phyloP scores from a whole-genome alignment of 2,329 filamentous ascomycete genomes.

The Cercospora janseana region DNA sequence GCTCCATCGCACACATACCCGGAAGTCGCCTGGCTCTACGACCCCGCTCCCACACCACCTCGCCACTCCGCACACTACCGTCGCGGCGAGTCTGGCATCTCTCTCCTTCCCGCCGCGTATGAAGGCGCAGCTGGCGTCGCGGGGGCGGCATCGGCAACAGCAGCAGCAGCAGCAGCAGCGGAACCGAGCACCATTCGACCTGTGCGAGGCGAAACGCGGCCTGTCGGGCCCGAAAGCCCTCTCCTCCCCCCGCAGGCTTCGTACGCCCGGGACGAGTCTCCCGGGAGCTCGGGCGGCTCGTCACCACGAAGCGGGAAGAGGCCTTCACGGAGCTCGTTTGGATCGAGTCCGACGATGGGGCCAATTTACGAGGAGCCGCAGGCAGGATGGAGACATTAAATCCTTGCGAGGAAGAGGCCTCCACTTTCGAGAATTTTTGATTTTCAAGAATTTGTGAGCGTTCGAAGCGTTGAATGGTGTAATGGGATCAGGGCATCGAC shows the following conservation, averaged over 20 bases:
- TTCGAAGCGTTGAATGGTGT: slow-evolving; percentile 18
- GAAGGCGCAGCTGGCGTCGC: slow-evolving; percentile 2
- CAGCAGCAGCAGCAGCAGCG: too few relatives aligned
- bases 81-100: slow-evolving; percentile 3
- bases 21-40: slow-evolving; percentile 30
- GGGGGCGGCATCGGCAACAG: too few relatives aligned
- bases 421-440: not conserved
- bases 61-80: slow-evolving; percentile 2
- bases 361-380: slow-evolving; percentile 17
- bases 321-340: slow-evolving; percentile 18
- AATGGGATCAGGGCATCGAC: not conserved
- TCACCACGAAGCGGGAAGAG: not conserved
- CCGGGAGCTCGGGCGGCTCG: slow-evolving; percentile 12
- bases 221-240: slow-evolving; percentile 18
- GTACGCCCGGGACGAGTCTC: slow-evolving; percentile 12
- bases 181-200: not conserved
- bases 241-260: slow-evolving; percentile 18
- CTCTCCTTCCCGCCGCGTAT: slow-evolving; percentile 4
- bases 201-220: slow-evolving; percentile 2
- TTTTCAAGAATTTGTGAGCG: slow-evolving; percentile 16
- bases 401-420: too few relatives aligned
- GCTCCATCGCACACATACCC: slow-evolving; percentile 23
- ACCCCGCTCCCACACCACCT: slow-evolving; percentile 26
- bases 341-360: slow-evolving; percentile 15
- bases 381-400: not conserved